Percentiles rank a stretch among this genome's conserved stretches.
Conservation (phyloP, 2,329 filamentous ascomycete species). For the Epichloe festucae region DNA sequence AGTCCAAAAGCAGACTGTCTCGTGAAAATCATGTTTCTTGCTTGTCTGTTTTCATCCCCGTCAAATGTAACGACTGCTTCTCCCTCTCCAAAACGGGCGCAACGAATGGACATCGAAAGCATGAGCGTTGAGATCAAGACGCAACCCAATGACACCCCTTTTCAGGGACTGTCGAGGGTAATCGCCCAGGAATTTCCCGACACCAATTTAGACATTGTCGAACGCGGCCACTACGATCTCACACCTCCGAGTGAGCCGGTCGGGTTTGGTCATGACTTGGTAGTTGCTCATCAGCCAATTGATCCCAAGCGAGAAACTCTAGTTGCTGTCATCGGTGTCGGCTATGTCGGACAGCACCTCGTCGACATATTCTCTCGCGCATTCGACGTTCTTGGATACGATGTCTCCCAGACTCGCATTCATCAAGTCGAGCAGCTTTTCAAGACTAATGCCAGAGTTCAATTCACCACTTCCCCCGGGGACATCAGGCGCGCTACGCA, state of each 20-base stretch:
- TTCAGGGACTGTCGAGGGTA: not conserved
- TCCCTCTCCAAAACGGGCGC: not conserved
- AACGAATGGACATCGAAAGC: not conserved
- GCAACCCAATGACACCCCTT: not conserved
- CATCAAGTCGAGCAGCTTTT: conserved; percentile 19
- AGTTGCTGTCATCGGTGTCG: conserved; percentile 38
- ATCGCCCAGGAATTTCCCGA: not conserved
- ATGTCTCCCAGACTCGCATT: conserved; percentile 29
- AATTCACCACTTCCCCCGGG: conserved; percentile 26
- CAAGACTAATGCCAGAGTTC: conserved; percentile 14
- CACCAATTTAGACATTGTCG: conserved; percentile 7
- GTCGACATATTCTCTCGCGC: conserved; percentile 27
- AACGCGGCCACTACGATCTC: conserved; percentile 18
- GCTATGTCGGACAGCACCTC: conserved; percentile 39
- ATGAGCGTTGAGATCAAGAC: not conserved
- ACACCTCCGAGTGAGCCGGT: conserved; percentile 21
- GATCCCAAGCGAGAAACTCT: conserved; percentile 15
- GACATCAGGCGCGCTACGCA: conserved; percentile 32
- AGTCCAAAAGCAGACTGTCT: not conserved
- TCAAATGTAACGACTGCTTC: not conserved
- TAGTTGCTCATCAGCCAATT: conserved; percentile 1
- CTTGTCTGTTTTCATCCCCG: not conserved
- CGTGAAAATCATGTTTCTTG: not conserved
- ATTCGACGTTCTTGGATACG: conserved; percentile 33
- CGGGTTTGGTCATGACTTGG: conserved; percentile 12